phyloP scores from a whole-genome alignment of 768 basidiomycete species.

The Termitomyces sp. region DNA sequence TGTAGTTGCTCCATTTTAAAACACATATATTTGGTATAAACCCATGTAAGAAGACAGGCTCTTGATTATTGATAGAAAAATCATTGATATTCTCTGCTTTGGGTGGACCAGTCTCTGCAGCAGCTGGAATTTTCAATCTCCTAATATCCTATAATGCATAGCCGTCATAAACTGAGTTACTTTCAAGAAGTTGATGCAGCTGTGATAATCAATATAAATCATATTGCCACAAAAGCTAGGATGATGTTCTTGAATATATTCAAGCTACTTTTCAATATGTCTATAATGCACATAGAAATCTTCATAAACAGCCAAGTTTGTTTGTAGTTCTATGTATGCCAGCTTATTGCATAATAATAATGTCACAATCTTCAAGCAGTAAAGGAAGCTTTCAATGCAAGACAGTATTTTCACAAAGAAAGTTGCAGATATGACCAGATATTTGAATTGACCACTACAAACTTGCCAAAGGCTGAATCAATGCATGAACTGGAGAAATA shows the following conservation, averaged over 20 bases:
- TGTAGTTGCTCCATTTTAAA: not conserved
- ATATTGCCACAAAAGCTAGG: not conserved
- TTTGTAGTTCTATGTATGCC: not conserved
- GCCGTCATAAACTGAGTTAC: slow-evolving; percentile 6
- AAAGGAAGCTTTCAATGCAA: not conserved
- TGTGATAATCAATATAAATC: not conserved
- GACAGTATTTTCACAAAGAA: not conserved
- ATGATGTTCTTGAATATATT: not conserved
- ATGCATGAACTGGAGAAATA: not conserved
- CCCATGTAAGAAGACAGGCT: not conserved
- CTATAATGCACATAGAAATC: slow-evolving; percentile 1
- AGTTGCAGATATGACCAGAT: not conserved
- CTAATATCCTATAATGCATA: slow-evolving; percentile 2
- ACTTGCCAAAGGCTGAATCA: not conserved
- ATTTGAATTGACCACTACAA: not conserved
- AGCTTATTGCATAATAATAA: slow-evolving; percentile 2
- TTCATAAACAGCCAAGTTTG: slow-evolving; percentile 5
- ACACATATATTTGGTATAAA: not conserved
- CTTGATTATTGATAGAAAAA: not conserved
- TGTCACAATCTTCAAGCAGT: slow-evolving; percentile 1
- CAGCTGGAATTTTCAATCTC: slow-evolving; percentile 3
- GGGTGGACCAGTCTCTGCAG: slow-evolving; percentile 3
- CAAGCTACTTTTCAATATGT: not conserved
- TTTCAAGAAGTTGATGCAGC: slow-evolving; percentile 8
- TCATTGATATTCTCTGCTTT: slow-evolving; percentile 1